Percentiles rank a stretch among this genome's conserved stretches.
Conservation (phyloP, 2,329 filamentous ascomycete species). For the Epichloe gansuensis region DNA sequence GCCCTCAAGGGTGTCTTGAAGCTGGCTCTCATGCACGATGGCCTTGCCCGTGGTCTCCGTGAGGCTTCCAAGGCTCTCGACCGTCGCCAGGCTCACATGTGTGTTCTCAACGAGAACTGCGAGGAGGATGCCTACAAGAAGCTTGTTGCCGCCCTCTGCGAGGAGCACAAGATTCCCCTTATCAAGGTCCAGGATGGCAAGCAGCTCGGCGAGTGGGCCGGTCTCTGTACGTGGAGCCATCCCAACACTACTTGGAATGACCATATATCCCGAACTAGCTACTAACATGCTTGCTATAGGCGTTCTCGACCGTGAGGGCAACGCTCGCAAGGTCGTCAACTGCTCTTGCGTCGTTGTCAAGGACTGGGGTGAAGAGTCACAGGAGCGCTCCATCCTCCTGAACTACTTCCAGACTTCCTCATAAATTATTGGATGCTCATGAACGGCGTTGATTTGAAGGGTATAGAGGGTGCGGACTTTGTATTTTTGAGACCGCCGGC, state of each 20-base stretch:
- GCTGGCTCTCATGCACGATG: constrained; percentile 98
- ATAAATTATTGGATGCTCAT: constrained; percentile 26
- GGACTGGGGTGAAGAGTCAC: constrained; percentile 99
- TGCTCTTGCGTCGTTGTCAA: constrained; percentile 99
- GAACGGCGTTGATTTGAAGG: constrained; percentile 23
- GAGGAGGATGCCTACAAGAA: constrained; percentile 99
- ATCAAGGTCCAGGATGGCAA: constrained; percentile 99
- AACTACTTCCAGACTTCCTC: constrained; percentile 99
- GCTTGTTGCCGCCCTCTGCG: constrained; percentile 96
- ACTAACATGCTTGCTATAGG: constrained; percentile 41
- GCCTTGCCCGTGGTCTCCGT: constrained; percentile 93
- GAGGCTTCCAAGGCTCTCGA: constrained; percentile 98
- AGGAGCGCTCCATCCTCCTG: constrained; percentile 96
- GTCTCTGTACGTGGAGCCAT: constrained; percentile 68
- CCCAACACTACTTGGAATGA: no score
- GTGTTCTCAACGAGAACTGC: constrained; percentile 98
- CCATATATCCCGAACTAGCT: no score
- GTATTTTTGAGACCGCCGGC: constrained; percentile 18
- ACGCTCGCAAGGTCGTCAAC: constrained; percentile 99
- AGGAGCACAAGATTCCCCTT: constrained; percentile 98
- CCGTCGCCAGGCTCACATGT: constrained; percentile 98
- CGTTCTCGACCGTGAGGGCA: constrained; percentile 97
- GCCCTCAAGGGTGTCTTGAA: constrained; percentile 98
- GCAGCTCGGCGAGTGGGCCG: constrained; percentile 99
- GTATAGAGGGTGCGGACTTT: constrained; percentile 27